Evolutionary conservation across 257 asterid genomes (phyloP), one percentile per base, ranked within the genome.

Genomic region (Solanum pennellii): DNA sequence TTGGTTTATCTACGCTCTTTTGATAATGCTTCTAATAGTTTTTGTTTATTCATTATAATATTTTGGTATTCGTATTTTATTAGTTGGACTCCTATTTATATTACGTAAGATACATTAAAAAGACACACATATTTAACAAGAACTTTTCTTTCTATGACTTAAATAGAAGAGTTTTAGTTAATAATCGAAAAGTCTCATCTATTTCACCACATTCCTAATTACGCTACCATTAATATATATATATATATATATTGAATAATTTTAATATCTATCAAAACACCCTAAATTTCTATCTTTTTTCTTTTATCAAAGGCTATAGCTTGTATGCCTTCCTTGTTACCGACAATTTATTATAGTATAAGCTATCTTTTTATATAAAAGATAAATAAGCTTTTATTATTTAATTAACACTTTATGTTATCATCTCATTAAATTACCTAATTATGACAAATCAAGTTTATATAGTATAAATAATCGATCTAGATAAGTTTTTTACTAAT

Each of bases 101-200:
- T 60, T 23, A 60, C 1, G 2, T 23, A 9, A 1, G 14, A 9
- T 2, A 60, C 69, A 60, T 10, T 60, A 21, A 60, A 23, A 10
- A 23, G 3, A 4, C 5, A 4, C 13, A 9, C 69, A 1, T 60
- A 52, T 16, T 60, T 60, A n/a, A 0, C 69, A 2, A 23, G 69
- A 60, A 60, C 14, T 60, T 60, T 23, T 23, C 3, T 23, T 69
- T 31, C 33, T 1, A 31, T 71, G 13, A 2, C 18, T 8, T 4
- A 9, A 71, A 16, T 1, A 3, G 0, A 1, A 66, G 3, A 66
- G 2, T 0, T 71, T 9, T 31, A 3, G 21, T 15, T 33, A 16
- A 31, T 5, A 1, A 15, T 31, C 0, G 0, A 71, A 9, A 1
- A 3, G 16, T 27, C 5, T 71, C 7, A 0, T 71, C 21, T 31